Evolutionary conservation across 176 grass and related monocot genomes (phyloP), one percentile per base, ranked within the genome.

Genomic region (Tillandsia fasciculata): DNA sequence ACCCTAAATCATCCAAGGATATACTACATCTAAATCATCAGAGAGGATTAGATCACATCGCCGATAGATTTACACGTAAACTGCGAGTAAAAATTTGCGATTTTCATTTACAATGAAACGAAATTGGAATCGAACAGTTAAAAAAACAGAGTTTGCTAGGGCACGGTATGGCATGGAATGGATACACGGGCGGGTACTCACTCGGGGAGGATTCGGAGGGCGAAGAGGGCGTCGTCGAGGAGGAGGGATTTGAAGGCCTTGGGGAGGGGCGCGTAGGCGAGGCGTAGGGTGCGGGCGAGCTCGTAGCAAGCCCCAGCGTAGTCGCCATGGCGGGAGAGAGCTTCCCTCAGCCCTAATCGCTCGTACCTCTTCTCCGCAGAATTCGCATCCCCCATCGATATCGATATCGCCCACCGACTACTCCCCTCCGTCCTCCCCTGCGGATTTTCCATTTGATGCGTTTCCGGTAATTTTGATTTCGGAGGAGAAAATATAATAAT

Each of bases 231-330:
- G 71, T 96, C 89, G 53, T 52, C 61, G 27, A 77, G 63, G 51
- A 85, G 77, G 51, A 90, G 81, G 50, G 86, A 69, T 50, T 96
- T 86, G 63, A 86, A 67, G 23, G 59, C 26, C 74, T 96, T 96
- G 12, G 89, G 58, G 1, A 96, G 81, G 68, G 79, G 20, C 0
- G 77, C 72, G 13, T 92, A 92, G 22, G 78, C 84, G 59, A 79
- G 71, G 12, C 89, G 84, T 48, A 96, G 79, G 57, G 92, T 64
- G 52, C 83, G 56, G 47, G 68, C 78, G 64, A 96, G 81, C 74
- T 92, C 93, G 73, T 79, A 65, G 83, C 89, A 96, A 18, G 89
- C 93, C 71, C 83, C 86, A 10, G 84, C 69, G 61, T 92, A 96
- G 70, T 92, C 88, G 78, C 84, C 82, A 3, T 79, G 70, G 8